phyloP scores from a whole-genome alignment of 2,329 filamentous ascomycete species.

The Penicillium sp. region DNA sequence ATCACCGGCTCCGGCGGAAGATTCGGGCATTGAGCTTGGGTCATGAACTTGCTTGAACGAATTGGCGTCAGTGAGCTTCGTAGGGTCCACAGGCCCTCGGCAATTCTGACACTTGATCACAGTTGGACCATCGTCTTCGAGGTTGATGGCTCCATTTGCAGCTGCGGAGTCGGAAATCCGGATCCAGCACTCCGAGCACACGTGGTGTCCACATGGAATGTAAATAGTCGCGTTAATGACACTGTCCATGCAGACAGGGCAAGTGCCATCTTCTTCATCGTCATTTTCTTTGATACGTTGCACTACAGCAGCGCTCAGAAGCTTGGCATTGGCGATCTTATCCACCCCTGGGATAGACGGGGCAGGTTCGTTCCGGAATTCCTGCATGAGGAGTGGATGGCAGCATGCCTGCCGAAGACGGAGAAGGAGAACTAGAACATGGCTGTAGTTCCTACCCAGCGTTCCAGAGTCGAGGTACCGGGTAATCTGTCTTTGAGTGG shows the following conservation, averaged over 20 bases:
- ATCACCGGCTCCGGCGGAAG: constrained; percentile 32
- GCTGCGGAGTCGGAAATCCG: constrained; percentile 60
- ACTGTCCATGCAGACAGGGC: constrained; percentile 77
- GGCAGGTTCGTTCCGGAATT: constrained; percentile 56
- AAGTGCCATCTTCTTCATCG: constrained; percentile 59
- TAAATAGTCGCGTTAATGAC: constrained; percentile 73
- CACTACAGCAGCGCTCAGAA: constrained; percentile 60
- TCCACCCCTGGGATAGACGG: constrained; percentile 52
- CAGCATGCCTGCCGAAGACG: constrained; percentile 79
- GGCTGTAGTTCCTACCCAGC: constrained; percentile 71
- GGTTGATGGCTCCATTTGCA: constrained; percentile 37
- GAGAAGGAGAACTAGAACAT: constrained; percentile 74
- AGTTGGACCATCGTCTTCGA: constrained; percentile 53
- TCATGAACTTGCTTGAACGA: constrained; percentile 72
- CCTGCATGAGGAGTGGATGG: constrained; percentile 68
- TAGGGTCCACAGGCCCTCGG: constrained; percentile 62
- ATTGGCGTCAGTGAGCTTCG: constrained; percentile 69
- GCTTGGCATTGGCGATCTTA: constrained; percentile 61
- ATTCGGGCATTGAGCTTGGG: constrained; percentile 44
- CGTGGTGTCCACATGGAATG: constrained; percentile 77
- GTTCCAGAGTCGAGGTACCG: constrained; percentile 68
- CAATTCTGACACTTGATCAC: constrained; percentile 72
- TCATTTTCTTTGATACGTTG: constrained; percentile 60
- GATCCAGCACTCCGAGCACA: constrained; percentile 73
- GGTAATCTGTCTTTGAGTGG: constrained; percentile 70